phyloP scores from a whole-genome alignment of 495 filamentous ascomycete genomes.

The Daldinia bambusicola region DNA sequence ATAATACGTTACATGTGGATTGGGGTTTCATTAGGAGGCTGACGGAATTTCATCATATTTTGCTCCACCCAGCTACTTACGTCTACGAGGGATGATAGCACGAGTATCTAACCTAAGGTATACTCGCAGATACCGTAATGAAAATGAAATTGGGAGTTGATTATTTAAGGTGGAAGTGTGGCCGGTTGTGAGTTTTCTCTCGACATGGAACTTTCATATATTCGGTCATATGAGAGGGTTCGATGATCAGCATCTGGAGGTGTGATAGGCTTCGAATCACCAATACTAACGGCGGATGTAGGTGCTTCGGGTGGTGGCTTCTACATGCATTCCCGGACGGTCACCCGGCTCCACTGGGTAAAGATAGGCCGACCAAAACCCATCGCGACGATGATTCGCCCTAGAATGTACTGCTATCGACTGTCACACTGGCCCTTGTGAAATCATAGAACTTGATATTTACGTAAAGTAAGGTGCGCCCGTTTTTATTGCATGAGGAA shows the following conservation, averaged over 20 bases:
- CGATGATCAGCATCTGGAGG: too few species aligned
- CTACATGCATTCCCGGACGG: slow-evolving; percentile 10
- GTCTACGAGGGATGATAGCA: too few species aligned
- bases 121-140: too few species aligned
- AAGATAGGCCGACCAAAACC: slow-evolving; percentile 20
- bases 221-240: too few species aligned
- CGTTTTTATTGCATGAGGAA: background rate
- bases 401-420: slow-evolving; percentile 5
- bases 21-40: background rate
- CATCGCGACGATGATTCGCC: slow-evolving; percentile 8
- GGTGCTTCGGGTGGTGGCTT: slow-evolving; percentile 8
- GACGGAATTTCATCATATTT: background rate
- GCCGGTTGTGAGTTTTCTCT: too few species aligned
- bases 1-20: background rate
- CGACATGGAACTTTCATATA: too few species aligned
- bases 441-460: background rate
- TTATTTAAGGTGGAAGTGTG: too few species aligned
- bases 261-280: too few species aligned
- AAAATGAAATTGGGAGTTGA: too few species aligned
- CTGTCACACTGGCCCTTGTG: slow-evolving; percentile 24
- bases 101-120: too few species aligned
- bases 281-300: background rate
- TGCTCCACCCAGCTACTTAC: background rate
- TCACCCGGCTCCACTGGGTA: slow-evolving; percentile 29
- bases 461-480: slow-evolving; percentile 3